A percentile compares a stretch with the other conserved stretches of the same genome.
phyloP scores from a whole-genome alignment of 2,329 filamentous ascomycete species.

The Penicillium sp. region DNA sequence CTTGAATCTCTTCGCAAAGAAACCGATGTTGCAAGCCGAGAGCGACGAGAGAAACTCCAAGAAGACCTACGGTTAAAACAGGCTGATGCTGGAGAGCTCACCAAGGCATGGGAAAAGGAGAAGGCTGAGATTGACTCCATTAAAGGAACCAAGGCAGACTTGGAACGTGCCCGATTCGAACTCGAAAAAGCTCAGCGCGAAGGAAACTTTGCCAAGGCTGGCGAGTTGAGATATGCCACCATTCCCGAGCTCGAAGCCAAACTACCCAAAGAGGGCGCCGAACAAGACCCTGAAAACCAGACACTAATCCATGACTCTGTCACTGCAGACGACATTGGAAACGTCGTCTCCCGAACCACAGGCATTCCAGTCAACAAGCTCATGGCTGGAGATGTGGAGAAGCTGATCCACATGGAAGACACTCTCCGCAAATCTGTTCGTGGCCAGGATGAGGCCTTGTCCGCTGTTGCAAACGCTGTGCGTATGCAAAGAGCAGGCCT shows the following conservation, averaged over 20 bases:
- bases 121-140: conserved; percentile 80
- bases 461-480: conserved; percentile 88
- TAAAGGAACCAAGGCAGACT: conserved; percentile 83
- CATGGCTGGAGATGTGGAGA: conserved; percentile 90
- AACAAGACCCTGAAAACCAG: conserved; percentile 49
- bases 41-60: conserved; percentile 84
- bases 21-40: conserved; percentile 83
- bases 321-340: conserved; percentile 91
- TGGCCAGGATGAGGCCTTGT: conserved; percentile 91
- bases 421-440: conserved; percentile 78
- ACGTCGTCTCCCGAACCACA: conserved; percentile 85
- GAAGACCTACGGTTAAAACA: conserved; percentile 73
- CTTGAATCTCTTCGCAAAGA: conserved; percentile 93
- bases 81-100: conserved; percentile 73
- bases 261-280: conserved; percentile 71
- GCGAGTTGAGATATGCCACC: conserved; percentile 82
- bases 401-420: conserved; percentile 94
- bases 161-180: conserved; percentile 82
- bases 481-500: conserved; percentile 90
- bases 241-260: conserved; percentile 81
- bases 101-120: conserved; percentile 86
- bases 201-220: conserved; percentile 87
- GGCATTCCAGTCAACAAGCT: conserved; percentile 92
- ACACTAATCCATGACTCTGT: conserved; percentile 88
- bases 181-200: conserved; percentile 84